Evolutionary conservation across 139 green algal genomes (phyloP).

Genomic region (Zygnema circumcarinatum): DNA sequence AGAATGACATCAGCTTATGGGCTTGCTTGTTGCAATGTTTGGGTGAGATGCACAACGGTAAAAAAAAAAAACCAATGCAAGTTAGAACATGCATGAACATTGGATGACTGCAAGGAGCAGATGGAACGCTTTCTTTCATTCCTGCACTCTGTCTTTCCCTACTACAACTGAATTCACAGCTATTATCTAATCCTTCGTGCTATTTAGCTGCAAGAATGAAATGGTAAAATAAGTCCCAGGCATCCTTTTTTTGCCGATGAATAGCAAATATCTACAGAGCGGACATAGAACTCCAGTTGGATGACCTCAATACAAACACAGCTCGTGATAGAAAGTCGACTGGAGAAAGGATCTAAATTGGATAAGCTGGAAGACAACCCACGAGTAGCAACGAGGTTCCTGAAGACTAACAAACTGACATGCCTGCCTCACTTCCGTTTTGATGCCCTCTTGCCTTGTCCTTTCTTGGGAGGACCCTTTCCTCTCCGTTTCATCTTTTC

Average conservation of each 20-base stretch:
- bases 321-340: not conserved
- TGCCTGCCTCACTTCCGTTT: conserved; percentile 49
- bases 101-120: too few relatives aligned
- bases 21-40: not conserved
- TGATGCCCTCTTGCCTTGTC: conserved; percentile 56
- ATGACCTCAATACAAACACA: not conserved
- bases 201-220: too few relatives aligned
- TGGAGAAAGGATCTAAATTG: not conserved
- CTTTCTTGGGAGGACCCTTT: conserved; percentile 63
- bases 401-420: conserved; percentile 4
- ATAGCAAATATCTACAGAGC: not conserved
- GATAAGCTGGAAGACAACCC: not conserved
- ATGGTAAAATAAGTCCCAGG: not conserved
- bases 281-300: not conserved
- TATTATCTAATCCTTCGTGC: too few relatives aligned
- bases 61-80: not conserved
- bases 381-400: too few relatives aligned
- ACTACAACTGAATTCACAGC: too few relatives aligned
- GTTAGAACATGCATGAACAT: not conserved
- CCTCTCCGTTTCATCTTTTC: conserved; percentile 55
- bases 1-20: not conserved
- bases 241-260: not conserved
- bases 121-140: too few relatives aligned
- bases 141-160: too few relatives aligned
- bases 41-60: not conserved